phyloP scores from a whole-genome alignment of 148 eudicot species.

The Tetragonia tetragonoides region DNA sequence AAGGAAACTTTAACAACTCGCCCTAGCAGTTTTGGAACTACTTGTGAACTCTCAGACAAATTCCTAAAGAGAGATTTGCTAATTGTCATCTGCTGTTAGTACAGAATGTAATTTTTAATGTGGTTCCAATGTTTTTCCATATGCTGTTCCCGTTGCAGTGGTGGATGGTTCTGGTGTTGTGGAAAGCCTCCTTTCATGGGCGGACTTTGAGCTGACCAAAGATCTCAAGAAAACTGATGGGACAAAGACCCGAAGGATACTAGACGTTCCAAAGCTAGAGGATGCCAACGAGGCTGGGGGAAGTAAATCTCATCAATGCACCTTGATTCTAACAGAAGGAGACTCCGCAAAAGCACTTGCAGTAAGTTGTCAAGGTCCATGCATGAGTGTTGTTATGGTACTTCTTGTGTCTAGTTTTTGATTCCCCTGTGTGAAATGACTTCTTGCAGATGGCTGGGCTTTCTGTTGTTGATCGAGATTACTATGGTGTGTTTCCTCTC shows the following conservation, averaged over 20 bases:
- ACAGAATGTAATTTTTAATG: neutral
- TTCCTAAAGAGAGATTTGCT: conserved; percentile 77
- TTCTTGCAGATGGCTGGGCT: conserved; percentile 69
- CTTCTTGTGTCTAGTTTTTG: neutral
- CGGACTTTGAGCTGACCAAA: conserved; percentile 61
- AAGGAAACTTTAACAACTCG: conserved; percentile 88
- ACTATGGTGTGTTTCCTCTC: conserved; percentile 86
- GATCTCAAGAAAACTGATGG: conserved; percentile 94
- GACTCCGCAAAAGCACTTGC: conserved; percentile 97
- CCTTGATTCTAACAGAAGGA: conserved; percentile 95
- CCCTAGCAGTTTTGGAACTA: conserved; percentile 73
- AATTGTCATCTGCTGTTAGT: neutral
- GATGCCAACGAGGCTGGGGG: conserved; percentile 89
- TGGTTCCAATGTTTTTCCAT: neutral
- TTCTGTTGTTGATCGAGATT: conserved; percentile 58
- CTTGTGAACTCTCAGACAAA: conserved; percentile 62
- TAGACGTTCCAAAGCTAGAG: conserved; percentile 61
- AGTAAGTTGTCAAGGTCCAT: conserved; percentile 40
- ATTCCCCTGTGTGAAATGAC: neutral
- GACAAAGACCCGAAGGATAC: conserved; percentile 49
- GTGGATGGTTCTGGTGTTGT: conserved; percentile 60
- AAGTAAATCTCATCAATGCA: conserved; percentile 61
- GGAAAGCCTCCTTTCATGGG: conserved; percentile 68
- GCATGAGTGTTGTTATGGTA: neutral
- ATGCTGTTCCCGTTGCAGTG: conserved; percentile 12